phyloP scores from a whole-genome alignment of 208 protist genomes.

The Leptomonas pyrrhocoris region DNA sequence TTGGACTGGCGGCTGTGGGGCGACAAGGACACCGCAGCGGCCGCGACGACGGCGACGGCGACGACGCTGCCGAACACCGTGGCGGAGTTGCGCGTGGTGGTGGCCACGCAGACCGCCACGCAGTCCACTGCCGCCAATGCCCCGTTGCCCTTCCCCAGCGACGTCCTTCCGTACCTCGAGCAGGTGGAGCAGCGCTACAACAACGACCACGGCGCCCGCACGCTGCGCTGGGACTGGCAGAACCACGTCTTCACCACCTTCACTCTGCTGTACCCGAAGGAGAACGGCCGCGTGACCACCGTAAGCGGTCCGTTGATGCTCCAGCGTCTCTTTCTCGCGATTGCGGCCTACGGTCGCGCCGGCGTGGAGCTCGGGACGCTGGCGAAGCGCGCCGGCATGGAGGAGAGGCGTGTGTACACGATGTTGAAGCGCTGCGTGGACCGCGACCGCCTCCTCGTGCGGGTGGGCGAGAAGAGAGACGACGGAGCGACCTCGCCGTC shows the following conservation, averaged over 20 bases:
- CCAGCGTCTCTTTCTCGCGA: constrained; percentile 44
- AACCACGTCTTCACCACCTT: constrained; percentile 33
- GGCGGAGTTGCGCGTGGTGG: constrained; percentile 10
- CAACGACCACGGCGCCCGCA: constrained; percentile 5
- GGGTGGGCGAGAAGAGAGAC: background rate
- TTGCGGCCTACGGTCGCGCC: constrained; percentile 29
- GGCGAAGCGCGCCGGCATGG: constrained; percentile 31
- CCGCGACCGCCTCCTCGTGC: constrained; percentile 31
- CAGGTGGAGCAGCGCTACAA: constrained; percentile 25
- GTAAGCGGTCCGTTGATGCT: constrained; percentile 43
- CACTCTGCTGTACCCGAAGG: constrained; percentile 36
- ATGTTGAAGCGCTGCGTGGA: constrained; percentile 25
- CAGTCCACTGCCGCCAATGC: background rate
- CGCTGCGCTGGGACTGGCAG: constrained; percentile 42
- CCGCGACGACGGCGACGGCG: background rate
- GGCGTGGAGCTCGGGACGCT: constrained; percentile 34
- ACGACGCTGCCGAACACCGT: constrained; percentile 3
- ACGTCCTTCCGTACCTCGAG: constrained; percentile 24
- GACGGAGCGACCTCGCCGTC: background rate
- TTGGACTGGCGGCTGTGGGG: constrained; percentile 42
- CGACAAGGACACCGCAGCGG: constrained; percentile 4
- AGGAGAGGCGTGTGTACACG: constrained; percentile 1
- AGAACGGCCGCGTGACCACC: constrained; percentile 23
- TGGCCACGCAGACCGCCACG: background rate
- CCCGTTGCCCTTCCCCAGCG: constrained; percentile 39